Evolutionary conservation across 176 grass and related monocot species (phyloP), one percentile per base, ranked within the genome.

Genomic region (Aegilops umbellulata): DNA sequence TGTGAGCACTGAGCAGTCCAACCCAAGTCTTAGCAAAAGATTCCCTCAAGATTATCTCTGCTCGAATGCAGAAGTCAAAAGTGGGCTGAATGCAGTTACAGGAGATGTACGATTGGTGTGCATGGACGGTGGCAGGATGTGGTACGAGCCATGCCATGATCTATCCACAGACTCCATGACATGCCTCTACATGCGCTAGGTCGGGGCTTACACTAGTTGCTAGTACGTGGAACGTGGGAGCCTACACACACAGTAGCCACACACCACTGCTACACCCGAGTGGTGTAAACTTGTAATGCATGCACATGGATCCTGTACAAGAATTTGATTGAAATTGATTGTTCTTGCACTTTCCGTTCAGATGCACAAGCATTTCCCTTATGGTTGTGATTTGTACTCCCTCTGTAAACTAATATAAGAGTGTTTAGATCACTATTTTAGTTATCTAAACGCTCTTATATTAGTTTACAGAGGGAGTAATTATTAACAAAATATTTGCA

Each of bases 121-220:
- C 16, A 79, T 84, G 87, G 66, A 80, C 87, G 57, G 82, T 65
- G 67, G 80, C 65, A 74, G 24, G 55, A 35, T 13, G 74, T 73
- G 49, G 34, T 51, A 49, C 9, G 19, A 20, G 30, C 31, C 31
- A 30, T 68, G 31, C 69, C 12, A 72, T 13, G 69, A 80, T 49
- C 42, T 55, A 78, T 85, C 60, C 34, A 67, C 60, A 81, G 31
- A 60, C 62, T 55, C 69, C 80, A 34, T 24, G 69, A 53, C 15
- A 81, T 26, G 77, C 42, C 15, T 53, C 46, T 69, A 69, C 47
- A 66, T 31, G 20, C 77, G 47, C 44, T 85, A 84, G 44, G 26
- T 27, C 67, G 77, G 82, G 34, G 67, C 68, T 85, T 29, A 76
- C 26, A 25, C 77, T 85, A 68, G 23, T 58, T 58, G 8, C 76